phyloP scores from a whole-genome alignment of 768 basidiomycete species.

The Boletus patriciae region DNA sequence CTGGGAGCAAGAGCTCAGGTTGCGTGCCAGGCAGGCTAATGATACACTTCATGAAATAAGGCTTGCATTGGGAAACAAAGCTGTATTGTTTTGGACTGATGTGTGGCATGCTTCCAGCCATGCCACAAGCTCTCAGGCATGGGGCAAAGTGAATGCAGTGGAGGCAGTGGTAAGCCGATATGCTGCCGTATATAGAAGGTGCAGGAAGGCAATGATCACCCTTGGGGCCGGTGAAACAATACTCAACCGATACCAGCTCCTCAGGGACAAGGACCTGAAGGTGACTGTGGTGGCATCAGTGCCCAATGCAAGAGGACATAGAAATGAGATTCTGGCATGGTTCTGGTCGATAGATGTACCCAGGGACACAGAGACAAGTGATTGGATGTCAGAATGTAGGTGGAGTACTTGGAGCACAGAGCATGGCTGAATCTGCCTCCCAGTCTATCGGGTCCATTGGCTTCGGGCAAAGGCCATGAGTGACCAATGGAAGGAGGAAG shows the following conservation, averaged over 20 bases:
- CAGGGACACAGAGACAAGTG: too few relatives aligned
- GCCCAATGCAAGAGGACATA: too few relatives aligned
- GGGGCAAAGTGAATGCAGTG: background rate
- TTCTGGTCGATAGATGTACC: too few relatives aligned
- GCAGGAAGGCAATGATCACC: background rate
- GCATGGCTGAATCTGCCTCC: too few relatives aligned
- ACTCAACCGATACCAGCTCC: background rate
- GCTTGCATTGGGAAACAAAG: background rate
- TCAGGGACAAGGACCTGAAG: background rate
- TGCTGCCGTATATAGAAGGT: background rate
- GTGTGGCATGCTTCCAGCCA: background rate
- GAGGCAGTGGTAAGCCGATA: background rate
- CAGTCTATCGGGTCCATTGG: too few relatives aligned
- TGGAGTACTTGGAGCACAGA: too few relatives aligned
- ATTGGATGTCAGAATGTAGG: too few relatives aligned
- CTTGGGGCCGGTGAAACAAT: background rate
- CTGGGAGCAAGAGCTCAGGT: background rate
- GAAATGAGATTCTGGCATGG: too few relatives aligned
- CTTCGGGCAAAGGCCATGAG: too few relatives aligned
- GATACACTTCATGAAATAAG: background rate
- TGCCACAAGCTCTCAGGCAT: background rate
- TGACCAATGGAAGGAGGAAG: too few relatives aligned
- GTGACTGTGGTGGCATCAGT: background rate
- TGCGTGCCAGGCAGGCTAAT: rapidly evolving
- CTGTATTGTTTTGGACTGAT: background rate